Evolutionary conservation across 73 alveolate species (phyloP).

Genomic region (Paramecium caudatum): DNA sequence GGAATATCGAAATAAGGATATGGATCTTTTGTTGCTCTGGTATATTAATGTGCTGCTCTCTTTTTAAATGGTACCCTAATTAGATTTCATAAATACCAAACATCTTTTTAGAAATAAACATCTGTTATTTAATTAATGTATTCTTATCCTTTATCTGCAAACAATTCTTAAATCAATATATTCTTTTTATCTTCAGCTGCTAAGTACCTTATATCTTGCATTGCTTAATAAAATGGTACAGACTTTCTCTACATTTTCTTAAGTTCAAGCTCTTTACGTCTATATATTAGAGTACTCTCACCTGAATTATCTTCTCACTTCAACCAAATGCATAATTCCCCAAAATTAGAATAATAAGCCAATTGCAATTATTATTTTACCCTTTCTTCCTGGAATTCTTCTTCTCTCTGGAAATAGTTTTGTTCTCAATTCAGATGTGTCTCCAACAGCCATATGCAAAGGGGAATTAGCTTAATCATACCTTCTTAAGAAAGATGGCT

Average conservation of each 20-base stretch:
- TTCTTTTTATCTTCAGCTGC: constrained; percentile 57
- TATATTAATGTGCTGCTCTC: constrained; percentile 50
- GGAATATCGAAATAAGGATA: constrained; percentile 59
- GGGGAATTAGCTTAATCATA: constrained; percentile 77
- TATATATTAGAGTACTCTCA: constrained; percentile 3
- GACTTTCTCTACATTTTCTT: constrained; percentile 69
- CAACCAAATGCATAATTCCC: constrained; percentile 62
- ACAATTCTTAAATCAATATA: constrained; percentile 57
- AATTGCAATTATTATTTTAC: constrained; percentile 69
- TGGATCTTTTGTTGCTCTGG: constrained; percentile 59
- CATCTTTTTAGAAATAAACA: constrained; percentile 31
- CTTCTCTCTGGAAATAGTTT: constrained; percentile 76
- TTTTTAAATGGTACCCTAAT: constrained; percentile 68
- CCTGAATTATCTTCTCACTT: constrained; percentile 70
- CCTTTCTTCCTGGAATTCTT: constrained; percentile 78
- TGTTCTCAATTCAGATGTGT: constrained; percentile 69
- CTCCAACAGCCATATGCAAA: constrained; percentile 69
- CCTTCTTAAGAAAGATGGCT: constrained; percentile 71
- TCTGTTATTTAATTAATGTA: constrained; percentile 34
- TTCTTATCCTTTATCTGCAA: constrained; percentile 54
- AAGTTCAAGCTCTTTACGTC: constrained; percentile 75
- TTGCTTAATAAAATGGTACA: constrained; percentile 72
- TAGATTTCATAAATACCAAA: not conserved
- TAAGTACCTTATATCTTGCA: constrained; percentile 71
- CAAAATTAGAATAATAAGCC: constrained; percentile 64